Base-by-base conservation (phyloP, 495 filamentous ascomycete genomes). In the Trypethelium eluteriae region DNA sequence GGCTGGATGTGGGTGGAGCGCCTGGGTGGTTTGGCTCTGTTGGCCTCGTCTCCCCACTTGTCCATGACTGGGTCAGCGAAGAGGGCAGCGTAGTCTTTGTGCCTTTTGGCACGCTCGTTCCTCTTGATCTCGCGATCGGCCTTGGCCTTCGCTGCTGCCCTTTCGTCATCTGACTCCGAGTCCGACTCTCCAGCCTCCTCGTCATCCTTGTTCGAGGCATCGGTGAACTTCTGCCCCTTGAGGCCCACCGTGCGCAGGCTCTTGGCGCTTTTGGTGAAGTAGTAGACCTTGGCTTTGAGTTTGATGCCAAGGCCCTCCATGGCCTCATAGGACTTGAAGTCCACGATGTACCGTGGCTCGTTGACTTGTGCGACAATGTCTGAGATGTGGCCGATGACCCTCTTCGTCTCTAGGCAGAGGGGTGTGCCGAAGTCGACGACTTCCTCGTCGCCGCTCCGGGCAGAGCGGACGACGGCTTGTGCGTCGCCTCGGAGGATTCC, bases 101-200 rank as follows among this genome's bases (percentile, higher is more conserved):
- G 25, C 25, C 25, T 25, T 25, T 25, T 25, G 25, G 25, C 25
- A 25, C 25, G 25, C 25, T 25, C 25, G 25, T 25, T 25, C 25
- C 25, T 25, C 25, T 25, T 25, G 25, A 25, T 25, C 41, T 44
- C 14, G 41, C 41, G 41, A 14, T 7, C 14, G 7, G 6, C 41
- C 79, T 89, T 95, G 73, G 90, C 84, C 70, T 92, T 90, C 6
- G 86, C 87, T 75, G 98, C 94, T 32, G 89, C 88, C 78, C 98
- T 94, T 69, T 98, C 94, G 69, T 98, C 94, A 0, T 92, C 96
- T 72, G 97, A 98, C 71, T 97, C 94, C 39, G 90, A 82, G 73
- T 97, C 93, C 41, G 41, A 44, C 41, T 88, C 89, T 2, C 77
- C 84, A n/a, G 91, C 81, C 76, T 97, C 93, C 72, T 98, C 94